Base-by-base conservation (phyloP, 2,329 filamentous ascomycete species). In the Metarhizium anisopliae region DNA sequence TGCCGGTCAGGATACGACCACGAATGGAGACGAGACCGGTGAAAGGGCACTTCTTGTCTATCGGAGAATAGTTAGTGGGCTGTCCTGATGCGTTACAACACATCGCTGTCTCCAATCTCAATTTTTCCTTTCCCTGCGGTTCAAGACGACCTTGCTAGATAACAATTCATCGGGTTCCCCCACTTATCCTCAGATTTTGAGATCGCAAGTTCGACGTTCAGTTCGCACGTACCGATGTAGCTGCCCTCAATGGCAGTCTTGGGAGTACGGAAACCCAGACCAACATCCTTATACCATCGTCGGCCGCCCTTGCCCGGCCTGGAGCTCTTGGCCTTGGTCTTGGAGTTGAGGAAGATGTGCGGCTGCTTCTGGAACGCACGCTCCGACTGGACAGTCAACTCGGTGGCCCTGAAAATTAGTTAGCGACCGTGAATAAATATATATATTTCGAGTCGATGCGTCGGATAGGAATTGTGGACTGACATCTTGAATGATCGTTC, bases 11-110 rank as follows among this genome's bases (percentile, higher is more conserved):
- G 85, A 99, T 99, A 93, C 94, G 93, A 79, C 94, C 94, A 83
- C 94, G 94, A 84, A 99, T 99, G 66, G 94, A 97, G 77, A 99
- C 92, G 77, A 93, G 84, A 77, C 95, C 95, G 70, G 91, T 96
- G 88, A 99, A 99, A 68, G 94, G 94, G 89, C 94, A 99, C 86
- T 99, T 99, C 90, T 99, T 99, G 88, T 99, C 94, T 96, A 73
- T 71, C 60, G 13, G 53, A 52, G 13, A 4, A 16, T 6, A 47
- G 51, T 58, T 49, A 58, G 56, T 54, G 29, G 25, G 20, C 45
- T n/a, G 51, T 50, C 47, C 32, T 30, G 20, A 35, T 30, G 20
- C 25, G 20, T 8, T 20, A n/a, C 29, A 47, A 16, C 18, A n/a
- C 18, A 35, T 30, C 10, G 20, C 4, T 4, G 13, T 38, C 4